Evolutionary conservation across 495 filamentous ascomycete genomes (phyloP).

Genomic region (Annulohypoxylon stygium): DNA sequence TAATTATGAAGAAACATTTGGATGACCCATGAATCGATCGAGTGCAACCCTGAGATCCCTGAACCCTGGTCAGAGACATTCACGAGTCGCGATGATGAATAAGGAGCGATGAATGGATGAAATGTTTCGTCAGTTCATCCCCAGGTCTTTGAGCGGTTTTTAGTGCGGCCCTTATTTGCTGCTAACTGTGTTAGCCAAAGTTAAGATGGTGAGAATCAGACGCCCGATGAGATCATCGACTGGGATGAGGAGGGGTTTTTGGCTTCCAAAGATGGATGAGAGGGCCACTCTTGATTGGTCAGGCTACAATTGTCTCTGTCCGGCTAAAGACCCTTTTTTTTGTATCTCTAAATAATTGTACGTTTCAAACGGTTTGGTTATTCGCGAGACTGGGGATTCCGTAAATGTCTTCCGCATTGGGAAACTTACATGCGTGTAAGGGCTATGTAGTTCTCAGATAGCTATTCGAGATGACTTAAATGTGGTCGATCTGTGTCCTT

Average conservation of each 20-base stretch:
- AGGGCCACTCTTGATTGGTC: slow-evolving; percentile 47
- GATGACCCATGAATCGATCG: slow-evolving; percentile 45
- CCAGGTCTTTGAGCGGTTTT: slow-evolving; percentile 32
- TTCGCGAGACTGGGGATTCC: not conserved
- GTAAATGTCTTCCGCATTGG: slow-evolving; percentile 38
- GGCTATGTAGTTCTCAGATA: not conserved
- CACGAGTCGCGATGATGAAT: slow-evolving; percentile 28
- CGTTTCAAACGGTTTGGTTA: slow-evolving; percentile 21
- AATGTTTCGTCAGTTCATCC: slow-evolving; percentile 11
- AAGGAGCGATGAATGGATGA: slow-evolving; percentile 23
- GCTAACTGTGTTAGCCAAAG: slow-evolving; percentile 28
- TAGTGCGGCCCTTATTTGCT: slow-evolving; percentile 27
- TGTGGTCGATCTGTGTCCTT: no score
- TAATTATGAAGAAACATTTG: slow-evolving; percentile 24
- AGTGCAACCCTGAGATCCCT: slow-evolving; percentile 35
- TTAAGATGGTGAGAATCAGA: slow-evolving; percentile 34
- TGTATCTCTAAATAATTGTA: not conserved
- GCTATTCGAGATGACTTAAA: no score
- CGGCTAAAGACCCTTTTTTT: slow-evolving; percentile 28
- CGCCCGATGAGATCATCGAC: slow-evolving; percentile 46
- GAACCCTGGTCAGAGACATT: slow-evolving; percentile 14
- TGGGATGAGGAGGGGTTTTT: slow-evolving; percentile 56
- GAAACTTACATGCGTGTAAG: slow-evolving; percentile 16
- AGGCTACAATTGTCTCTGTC: slow-evolving; percentile 32
- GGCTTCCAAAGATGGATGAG: slow-evolving; percentile 35